Percentiles rank a stretch among this genome's conserved stretches.
Evolutionary conservation across 768 basidiomycete genomes (phyloP).

Genomic region (Pulveroboletus ravenelii): DNA sequence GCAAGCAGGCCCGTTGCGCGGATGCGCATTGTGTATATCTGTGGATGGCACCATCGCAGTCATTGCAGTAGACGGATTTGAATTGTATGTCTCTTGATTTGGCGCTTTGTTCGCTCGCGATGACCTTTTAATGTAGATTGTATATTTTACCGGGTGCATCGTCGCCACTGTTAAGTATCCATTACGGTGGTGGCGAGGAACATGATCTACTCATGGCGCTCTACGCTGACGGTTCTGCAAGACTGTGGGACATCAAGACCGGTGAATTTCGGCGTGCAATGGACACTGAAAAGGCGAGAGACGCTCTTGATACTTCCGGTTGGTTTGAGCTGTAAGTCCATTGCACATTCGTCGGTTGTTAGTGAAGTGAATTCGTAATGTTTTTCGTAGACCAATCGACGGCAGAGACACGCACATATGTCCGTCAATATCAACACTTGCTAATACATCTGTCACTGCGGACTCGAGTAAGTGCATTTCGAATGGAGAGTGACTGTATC

Average conservation of each 20-base stretch:
- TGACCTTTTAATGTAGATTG: conserved; percentile 42
- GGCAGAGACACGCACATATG: conserved; percentile 24
- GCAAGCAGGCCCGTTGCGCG: conserved; percentile 52
- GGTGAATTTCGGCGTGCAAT: conserved; percentile 85
- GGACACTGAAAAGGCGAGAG: conserved; percentile 68
- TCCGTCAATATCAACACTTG: conserved; percentile 23
- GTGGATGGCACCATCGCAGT: conserved; percentile 79
- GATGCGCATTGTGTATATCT: conserved; percentile 69
- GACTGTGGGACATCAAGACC: conserved; percentile 83
- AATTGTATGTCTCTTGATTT: conserved; percentile 57
- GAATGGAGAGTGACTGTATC: conserved; percentile 22
- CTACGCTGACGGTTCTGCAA: conserved; percentile 70
- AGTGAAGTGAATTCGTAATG: background rate
- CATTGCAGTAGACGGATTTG: conserved; percentile 67
- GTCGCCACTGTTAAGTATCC: conserved; percentile 60
- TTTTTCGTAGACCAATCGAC: conserved; percentile 22
- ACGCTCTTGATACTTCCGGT: conserved; percentile 62
- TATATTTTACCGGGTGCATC: conserved; percentile 79
- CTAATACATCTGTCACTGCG: conserved; percentile 11
- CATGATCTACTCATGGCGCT: conserved; percentile 67
- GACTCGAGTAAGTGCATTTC: conserved; percentile 22
- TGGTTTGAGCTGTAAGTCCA: conserved; percentile 67
- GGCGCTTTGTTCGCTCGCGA: background rate
- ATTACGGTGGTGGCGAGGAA: conserved; percentile 45
- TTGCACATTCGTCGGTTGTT: background rate